Base-by-base conservation (phyloP, 2,329 filamentous ascomycete species). In the Cordyceps farinosa region DNA sequence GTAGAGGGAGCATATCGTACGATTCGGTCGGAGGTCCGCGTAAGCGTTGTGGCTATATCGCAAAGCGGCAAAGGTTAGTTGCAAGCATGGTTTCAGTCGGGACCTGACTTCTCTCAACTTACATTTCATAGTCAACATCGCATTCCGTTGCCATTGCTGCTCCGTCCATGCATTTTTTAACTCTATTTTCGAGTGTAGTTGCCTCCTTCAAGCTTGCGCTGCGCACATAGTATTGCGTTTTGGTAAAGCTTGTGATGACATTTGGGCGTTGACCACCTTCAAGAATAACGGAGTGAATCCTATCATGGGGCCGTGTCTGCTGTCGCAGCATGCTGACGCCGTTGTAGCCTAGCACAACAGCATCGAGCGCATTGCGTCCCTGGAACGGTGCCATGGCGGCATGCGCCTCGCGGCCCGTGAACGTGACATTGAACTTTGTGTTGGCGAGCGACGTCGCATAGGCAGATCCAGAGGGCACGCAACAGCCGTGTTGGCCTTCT, bases 351-450 rank as follows among this genome's bases (percentile, higher is more conserved):
- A 70, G 67, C 3, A 77, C 72, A 1, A 71, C 72, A 1, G 76
- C 77, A 48, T 78, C 77, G 2, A 78, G 68, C 0, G 77, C 77
- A 54, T 78, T 78, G 17, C 71, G 60, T 0, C 76, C 75, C 22
- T 81, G 75, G 78, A 79, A 82, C 0, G 80, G 80, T 3, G 77
- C 77, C 9, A 77, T 75, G n/a, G 57, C 57, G 7, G 57, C 57
- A 29, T 61, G 57, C 13, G 57, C 48, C 27, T 34, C 38, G 11
- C 32, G 6, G 29, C 58, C 13, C 48, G 58, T 38, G 5, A 61
- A 61, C 17, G 34, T 45, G 29, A 61, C 48, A 17, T 44, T 53
- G 38, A 61, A 54, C 29, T 61, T 61, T 10, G n/a, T 61, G 38
- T 36, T 61, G 27, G 58, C 58, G 6, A 61, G 30, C 10, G 36